Evolutionary conservation across 2,329 filamentous ascomycete genomes (phyloP), one percentile per base, ranked within the genome.

Genomic region (Microdochium nivale): DNA sequence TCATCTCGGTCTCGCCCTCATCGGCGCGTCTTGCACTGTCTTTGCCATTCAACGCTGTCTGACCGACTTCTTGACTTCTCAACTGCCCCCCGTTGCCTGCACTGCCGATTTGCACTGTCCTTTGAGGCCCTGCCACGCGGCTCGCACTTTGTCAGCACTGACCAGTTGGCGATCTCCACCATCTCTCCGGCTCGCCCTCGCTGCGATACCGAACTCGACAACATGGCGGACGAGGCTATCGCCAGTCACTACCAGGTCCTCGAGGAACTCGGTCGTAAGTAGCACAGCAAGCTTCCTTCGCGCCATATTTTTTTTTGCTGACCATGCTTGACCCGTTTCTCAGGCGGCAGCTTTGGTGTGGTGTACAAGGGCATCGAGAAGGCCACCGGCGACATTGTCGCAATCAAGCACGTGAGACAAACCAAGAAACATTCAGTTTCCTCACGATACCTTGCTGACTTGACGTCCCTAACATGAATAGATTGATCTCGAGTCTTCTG

Each of bases 401-500:
- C 94, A 30, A 94, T 99, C 70, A 99, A 99, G 72, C 90, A 95
- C 77, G 90, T 94, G 76, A 64, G 87, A 33, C 13, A 46, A 24
- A 47, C 4, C 47, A 8, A 44, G 13, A 23, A 23, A 7, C 40
- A 4, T 23, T 24, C 8, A 5, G 3, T 23, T 19, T 19, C n/a
- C 35, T 32, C 11, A 21, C 35, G 23, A 33, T 37, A 44, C 23
- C 14, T 25, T 46, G 52, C 54, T 60, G 32, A 57, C 46, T n/a
- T 55, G 8, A 33, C 46, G 8, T 19, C 13, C 11, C 46, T 24
- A 25, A 23, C 35, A 21, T 52, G 46, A 23, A 37, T 67, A 97
- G 90, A 97, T 99, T 68, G 94, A 99, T 69, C 88, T 99, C 65
- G 94, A 99, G 72, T 95, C 92, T 53, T 97, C 90, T 75, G 92